Evolutionary conservation across 495 filamentous ascomycete genomes (phyloP).

Genomic region (Penicillium soppii): DNA sequence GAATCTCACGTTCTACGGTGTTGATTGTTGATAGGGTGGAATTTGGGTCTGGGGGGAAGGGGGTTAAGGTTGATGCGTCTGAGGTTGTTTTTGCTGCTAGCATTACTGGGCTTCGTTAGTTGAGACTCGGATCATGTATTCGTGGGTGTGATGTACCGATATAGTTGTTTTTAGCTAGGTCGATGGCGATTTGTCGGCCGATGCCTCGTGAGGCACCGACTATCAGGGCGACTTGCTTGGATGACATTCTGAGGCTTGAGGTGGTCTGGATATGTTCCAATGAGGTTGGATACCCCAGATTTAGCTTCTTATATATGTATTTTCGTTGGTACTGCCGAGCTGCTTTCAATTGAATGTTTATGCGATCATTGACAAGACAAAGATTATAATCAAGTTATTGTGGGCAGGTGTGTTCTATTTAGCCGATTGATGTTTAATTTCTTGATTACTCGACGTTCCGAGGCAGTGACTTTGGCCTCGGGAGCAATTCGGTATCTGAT

Average conservation of each 20-base stretch:
- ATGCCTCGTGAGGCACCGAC: constrained; percentile 78
- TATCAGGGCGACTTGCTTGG: constrained; percentile 60
- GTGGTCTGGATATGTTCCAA: background rate
- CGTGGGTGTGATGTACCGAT: constrained; percentile 45
- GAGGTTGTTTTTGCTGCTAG: constrained; percentile 79
- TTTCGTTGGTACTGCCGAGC: background rate
- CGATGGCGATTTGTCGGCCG: constrained; percentile 75
- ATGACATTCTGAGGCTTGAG: background rate
- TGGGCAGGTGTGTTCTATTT: background rate
- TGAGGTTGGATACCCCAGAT: background rate
- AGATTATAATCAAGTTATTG: constrained; percentile 2
- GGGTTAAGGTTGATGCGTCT: constrained; percentile 50
- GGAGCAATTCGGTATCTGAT: background rate
- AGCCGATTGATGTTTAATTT: constrained; percentile 1
- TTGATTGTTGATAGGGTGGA: constrained; percentile 75
- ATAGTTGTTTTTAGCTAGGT: constrained; percentile 70
- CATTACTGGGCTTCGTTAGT: constrained; percentile 56
- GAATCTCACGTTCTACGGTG: constrained; percentile 80
- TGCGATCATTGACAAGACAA: background rate
- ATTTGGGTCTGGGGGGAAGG: constrained; percentile 84
- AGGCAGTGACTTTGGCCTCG: background rate
- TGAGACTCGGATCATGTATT: background rate
- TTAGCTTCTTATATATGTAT: background rate
- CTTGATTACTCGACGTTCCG: constrained; percentile 14
- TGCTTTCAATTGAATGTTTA: background rate